These are phyloP conservation scores for Sporothrix dimorphospora DNA, from an alignment of 2,329 filamentous ascomycete species.

Conservation along the genomic window DNA sequence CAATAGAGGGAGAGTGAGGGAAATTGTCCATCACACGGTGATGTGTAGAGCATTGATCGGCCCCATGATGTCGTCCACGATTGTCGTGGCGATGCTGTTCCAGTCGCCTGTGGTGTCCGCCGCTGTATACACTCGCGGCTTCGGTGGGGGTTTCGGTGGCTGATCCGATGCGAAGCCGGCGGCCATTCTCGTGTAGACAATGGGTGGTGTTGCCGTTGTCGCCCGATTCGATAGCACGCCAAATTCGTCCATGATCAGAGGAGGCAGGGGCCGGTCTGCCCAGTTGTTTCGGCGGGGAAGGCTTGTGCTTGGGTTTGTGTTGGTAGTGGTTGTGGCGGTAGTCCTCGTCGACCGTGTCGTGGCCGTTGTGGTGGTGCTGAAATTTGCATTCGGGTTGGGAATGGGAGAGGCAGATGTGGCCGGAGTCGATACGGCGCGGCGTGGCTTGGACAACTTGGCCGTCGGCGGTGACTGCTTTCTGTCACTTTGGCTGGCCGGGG, in stretches of 20 bases:
- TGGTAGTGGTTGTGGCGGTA: neutral
- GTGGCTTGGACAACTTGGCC: conserved; percentile 1
- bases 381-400: neutral
- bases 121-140: neutral
- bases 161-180: neutral
- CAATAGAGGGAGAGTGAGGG: neutral
- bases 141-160: conserved; percentile 17
- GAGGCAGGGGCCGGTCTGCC: conserved; percentile 27
- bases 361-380: neutral
- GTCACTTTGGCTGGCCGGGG: neutral
- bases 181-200: neutral
- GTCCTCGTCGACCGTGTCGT: neutral
- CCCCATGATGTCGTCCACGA: conserved; percentile 29
- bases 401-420: neutral
- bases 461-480: neutral
- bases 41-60: conserved; percentile 12
- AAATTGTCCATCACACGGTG: neutral
- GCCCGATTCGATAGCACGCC: neutral
- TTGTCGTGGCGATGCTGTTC: conserved; percentile 30
- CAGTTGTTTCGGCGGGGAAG: conserved; percentile 3
- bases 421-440: neutral
- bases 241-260: conserved; percentile 9
- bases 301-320: neutral
- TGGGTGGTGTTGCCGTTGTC: neutral
- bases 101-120: conserved; percentile 22